phyloP scores from a whole-genome alignment of 768 basidiomycete species.

The Calvatia gigantea region DNA sequence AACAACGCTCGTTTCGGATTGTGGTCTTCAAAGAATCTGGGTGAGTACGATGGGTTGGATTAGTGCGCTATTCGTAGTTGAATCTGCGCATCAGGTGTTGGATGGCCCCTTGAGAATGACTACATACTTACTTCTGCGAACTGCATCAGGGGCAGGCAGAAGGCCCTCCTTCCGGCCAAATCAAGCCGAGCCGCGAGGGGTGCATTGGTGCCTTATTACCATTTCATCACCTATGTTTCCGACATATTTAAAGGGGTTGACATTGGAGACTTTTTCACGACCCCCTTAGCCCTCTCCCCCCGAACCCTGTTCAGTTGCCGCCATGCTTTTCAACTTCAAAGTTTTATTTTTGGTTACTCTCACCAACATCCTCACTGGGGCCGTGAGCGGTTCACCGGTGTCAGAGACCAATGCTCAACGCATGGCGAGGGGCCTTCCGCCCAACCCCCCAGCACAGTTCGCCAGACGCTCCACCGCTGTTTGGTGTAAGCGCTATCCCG shows the following conservation, averaged over 20 bases:
- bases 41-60: no score
- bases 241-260: no score
- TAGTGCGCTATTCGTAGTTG: no score
- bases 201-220: not conserved
- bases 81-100: no score
- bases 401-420: constrained; percentile 39
- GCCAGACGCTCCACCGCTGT: constrained; percentile 14
- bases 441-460: constrained; percentile 23
- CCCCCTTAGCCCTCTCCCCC: not conserved
- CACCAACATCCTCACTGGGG: constrained; percentile 17
- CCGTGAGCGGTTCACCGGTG: constrained; percentile 17
- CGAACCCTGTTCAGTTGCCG: constrained; percentile 5
- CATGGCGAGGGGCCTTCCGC: constrained; percentile 42
- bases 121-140: not conserved
- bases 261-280: not conserved
- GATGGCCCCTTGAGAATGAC: no score
- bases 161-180: not conserved
- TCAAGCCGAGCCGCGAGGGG: not conserved
- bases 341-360: constrained; percentile 21
- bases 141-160: not conserved
- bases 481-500: not conserved
- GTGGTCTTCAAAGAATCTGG: no score
- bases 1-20: no score
- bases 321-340: constrained; percentile 21
- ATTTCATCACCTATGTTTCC: not conserved